Evolutionary conservation across 176 grass and related monocot genomes (phyloP).

Genomic region (Cenchrus purpureus): DNA sequence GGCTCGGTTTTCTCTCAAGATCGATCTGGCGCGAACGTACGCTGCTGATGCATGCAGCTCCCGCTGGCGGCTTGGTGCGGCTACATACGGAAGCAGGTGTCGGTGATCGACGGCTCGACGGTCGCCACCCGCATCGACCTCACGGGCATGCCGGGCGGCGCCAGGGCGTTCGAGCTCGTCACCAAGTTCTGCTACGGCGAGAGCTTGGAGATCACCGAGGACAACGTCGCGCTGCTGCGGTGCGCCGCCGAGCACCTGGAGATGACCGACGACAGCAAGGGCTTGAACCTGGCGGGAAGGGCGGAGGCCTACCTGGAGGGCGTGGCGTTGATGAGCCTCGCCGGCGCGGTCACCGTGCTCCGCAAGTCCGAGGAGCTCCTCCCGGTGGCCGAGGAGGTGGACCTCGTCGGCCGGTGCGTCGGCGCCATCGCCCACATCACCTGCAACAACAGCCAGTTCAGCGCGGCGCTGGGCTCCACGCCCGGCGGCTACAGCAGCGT

Average conservation of each 20-base stretch:
- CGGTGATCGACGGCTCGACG: slow-evolving; percentile 30
- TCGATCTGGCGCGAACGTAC: background rate
- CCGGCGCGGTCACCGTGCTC: slow-evolving; percentile 71
- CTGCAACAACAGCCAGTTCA: slow-evolving; percentile 45
- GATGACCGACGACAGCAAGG: slow-evolving; percentile 70
- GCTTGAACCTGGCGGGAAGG: slow-evolving; percentile 54
- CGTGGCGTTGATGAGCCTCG: slow-evolving; percentile 66
- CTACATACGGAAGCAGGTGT: slow-evolving; percentile 63
- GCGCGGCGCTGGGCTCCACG: slow-evolving; percentile 9
- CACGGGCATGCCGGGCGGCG: slow-evolving; percentile 64
- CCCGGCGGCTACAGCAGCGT: slow-evolving; percentile 10
- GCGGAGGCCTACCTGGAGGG: slow-evolving; percentile 71
- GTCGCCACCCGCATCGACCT: slow-evolving; percentile 52
- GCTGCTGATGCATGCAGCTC: slow-evolving; percentile 53
- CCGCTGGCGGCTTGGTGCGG: slow-evolving; percentile 69
- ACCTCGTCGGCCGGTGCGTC: slow-evolving; percentile 63
- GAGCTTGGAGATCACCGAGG: slow-evolving; percentile 69
- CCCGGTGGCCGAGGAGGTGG: slow-evolving; percentile 70
- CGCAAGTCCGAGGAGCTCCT: slow-evolving; percentile 70
- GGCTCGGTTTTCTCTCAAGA: background rate
- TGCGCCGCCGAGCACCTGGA: slow-evolving; percentile 84
- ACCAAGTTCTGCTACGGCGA: slow-evolving; percentile 81
- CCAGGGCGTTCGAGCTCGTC: slow-evolving; percentile 71
- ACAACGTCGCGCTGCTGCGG: slow-evolving; percentile 77
- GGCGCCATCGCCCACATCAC: slow-evolving; percentile 71